These are phyloP conservation scores for Raffaelea albimanens DNA, from an alignment of 2,329 filamentous ascomycete genomes.

Conservation along the genomic window DNA sequence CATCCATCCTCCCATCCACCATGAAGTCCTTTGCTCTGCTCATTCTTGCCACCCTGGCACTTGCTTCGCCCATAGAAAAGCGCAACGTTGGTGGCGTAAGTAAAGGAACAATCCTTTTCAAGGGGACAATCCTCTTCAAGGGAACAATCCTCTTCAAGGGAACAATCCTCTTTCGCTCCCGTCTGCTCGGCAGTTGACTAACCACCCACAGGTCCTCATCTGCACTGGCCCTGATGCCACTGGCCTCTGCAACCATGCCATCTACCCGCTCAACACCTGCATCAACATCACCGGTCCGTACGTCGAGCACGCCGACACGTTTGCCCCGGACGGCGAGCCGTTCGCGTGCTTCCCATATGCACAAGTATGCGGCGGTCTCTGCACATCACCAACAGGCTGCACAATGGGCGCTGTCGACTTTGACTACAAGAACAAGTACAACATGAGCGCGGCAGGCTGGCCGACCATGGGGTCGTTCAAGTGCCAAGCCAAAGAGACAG, in stretches of 20 bases:
- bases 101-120: too few species aligned
- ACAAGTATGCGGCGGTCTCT: conserved; percentile 30
- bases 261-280: conserved; percentile 34
- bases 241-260: conserved; percentile 32
- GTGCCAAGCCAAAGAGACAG: conserved; percentile 18
- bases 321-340: conserved; percentile 38
- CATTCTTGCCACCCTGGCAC: conserved; percentile 5
- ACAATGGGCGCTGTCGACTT: conserved; percentile 39
- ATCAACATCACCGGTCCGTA: conserved; percentile 33
- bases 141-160: too few species aligned
- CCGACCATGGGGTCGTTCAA: conserved; percentile 27
- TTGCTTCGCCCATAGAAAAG: conserved; percentile 22
- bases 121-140: too few species aligned
- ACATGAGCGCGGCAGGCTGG: conserved; percentile 37
- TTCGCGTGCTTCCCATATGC: conserved; percentile 39
- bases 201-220: conserved; percentile 30
- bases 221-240: conserved; percentile 42
- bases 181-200: too few species aligned
- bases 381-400: conserved; percentile 42
- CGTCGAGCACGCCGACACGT: conserved; percentile 31
- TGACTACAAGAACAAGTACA: conserved; percentile 34
- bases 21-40: conserved; percentile 11
- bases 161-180: too few species aligned
- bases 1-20: background rate
- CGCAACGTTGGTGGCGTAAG: conserved; percentile 38